These are phyloP conservation scores for Kwoniella heveanensis DNA, from an alignment of 768 basidiomycete genomes.

Conservation along the genomic window DNA sequence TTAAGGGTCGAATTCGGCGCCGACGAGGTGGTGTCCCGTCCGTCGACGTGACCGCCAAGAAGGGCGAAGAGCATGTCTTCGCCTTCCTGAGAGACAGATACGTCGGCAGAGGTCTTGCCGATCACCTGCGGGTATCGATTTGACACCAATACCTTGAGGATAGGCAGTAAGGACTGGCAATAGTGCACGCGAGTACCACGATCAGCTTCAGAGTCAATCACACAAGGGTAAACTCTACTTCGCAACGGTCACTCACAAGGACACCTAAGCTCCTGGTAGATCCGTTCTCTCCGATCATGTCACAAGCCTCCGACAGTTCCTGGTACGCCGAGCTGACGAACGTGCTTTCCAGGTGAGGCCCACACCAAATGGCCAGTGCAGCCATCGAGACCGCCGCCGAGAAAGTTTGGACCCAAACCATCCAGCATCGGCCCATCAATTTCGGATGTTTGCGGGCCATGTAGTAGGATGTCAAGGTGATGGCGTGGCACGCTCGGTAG, in stretches of 20 bases:
- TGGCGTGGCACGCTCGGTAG: conserved; percentile 43
- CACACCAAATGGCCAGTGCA: conserved; percentile 49
- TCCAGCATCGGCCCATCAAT: conserved; percentile 41
- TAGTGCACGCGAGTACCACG: not conserved
- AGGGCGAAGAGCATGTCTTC: conserved; percentile 51
- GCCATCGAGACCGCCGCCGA: conserved; percentile 48
- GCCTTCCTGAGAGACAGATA: conserved; percentile 30
- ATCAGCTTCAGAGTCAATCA: too few species aligned
- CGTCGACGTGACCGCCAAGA: conserved; percentile 44
- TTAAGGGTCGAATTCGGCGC: not conserved
- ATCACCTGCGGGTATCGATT: conserved; percentile 42
- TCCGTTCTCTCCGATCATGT: conserved; percentile 45
- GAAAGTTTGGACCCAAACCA: conserved; percentile 50
- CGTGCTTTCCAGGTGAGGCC: conserved; percentile 38
- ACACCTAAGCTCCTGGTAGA: conserved; percentile 38
- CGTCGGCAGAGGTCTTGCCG: conserved; percentile 18
- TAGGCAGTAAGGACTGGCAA: conserved; percentile 32
- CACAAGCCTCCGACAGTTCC: conserved; percentile 41
- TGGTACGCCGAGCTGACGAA: conserved; percentile 40
- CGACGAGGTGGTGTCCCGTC: not conserved
- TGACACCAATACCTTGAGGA: conserved; percentile 37
- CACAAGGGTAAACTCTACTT: too few species aligned
- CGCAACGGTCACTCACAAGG: conserved; percentile 27
- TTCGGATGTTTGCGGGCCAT: conserved; percentile 44
- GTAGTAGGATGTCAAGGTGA: conserved; percentile 37